phyloP scores from a whole-genome alignment of 1,139 yeast genomes.

The Kodamaea plutei region DNA sequence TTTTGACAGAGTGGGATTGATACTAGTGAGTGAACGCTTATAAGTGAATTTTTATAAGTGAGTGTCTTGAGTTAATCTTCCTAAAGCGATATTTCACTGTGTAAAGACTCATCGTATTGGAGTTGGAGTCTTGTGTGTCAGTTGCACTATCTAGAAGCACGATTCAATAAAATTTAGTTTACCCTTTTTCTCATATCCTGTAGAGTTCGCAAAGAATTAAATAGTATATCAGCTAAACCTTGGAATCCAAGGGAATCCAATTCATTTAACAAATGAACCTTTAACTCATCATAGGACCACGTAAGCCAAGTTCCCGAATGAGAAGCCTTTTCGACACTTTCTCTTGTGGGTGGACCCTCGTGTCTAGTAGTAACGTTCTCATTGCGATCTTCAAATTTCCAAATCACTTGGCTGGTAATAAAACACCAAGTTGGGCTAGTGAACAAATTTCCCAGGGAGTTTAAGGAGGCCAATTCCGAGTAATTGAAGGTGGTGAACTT shows the following conservation, averaged over 20 bases:
- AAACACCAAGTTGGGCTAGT: constrained; percentile 54
- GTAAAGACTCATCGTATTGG: no score
- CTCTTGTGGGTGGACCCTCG: constrained; percentile 42
- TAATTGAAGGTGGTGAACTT: constrained; percentile 27
- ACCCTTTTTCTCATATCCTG: constrained; percentile 21
- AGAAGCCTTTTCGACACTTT: constrained; percentile 22
- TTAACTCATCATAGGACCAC: constrained; percentile 34
- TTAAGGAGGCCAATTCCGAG: constrained; percentile 18
- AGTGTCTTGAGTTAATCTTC: no score
- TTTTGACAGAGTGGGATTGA: no score
- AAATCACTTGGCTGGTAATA: constrained; percentile 39
- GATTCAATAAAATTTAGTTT: no score
- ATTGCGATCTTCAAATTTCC: constrained; percentile 44
- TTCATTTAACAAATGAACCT: constrained; percentile 31
- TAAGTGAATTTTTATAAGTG: no score
- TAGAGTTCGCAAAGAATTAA: constrained; percentile 43
- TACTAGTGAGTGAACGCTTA: no score
- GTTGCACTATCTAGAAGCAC: no score
- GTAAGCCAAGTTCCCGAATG: constrained; percentile 27
- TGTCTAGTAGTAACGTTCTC: constrained; percentile 31
- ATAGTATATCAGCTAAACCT: constrained; percentile 44
- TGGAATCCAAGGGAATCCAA: constrained; percentile 35
- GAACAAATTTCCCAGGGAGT: constrained; percentile 47
- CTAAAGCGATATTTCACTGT: no score
- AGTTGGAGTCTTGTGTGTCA: no score